A percentile compares a stretch with the other conserved stretches of the same genome.
Conservation (phyloP, 345 rosid genomes). For the Murraya koenigii region DNA sequence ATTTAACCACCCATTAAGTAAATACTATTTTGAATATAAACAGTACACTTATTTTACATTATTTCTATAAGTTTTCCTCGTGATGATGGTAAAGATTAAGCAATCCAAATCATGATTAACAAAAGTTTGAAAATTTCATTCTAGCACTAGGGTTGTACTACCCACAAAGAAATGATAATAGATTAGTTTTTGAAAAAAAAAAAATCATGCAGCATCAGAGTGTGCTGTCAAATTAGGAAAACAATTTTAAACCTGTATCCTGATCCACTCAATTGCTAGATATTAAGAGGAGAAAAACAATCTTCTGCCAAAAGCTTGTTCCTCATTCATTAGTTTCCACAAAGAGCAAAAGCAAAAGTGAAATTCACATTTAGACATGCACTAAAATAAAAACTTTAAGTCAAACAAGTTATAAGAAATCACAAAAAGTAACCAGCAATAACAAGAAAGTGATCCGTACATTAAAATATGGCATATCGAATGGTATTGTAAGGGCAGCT, state of each 20-base stretch:
- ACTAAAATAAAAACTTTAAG: neutral
- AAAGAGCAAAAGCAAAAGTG: neutral
- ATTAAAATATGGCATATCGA: neutral
- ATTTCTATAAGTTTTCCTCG: neutral
- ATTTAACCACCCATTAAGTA: neutral
- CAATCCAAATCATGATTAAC: neutral
- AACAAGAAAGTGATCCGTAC: neutral
- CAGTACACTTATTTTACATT: neutral
- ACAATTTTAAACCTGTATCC: neutral
- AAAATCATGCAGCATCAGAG: neutral
- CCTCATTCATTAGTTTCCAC: neutral
- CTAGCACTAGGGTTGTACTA: neutral
- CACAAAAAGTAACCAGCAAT: neutral
- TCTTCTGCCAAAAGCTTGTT: neutral
- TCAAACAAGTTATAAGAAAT: neutral
- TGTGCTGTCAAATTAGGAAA: neutral
- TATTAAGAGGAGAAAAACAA: neutral
- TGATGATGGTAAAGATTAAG: neutral
- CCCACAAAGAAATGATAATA: neutral
- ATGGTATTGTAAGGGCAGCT: slow-evolving; percentile 8
- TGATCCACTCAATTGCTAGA: neutral
- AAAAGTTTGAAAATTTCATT: neutral
- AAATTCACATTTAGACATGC: neutral
- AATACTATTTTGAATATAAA: neutral
- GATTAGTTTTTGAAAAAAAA: neutral